Base-by-base conservation (phyloP, 352 stramenopile species). In the Phytophthora citrophthora region DNA sequence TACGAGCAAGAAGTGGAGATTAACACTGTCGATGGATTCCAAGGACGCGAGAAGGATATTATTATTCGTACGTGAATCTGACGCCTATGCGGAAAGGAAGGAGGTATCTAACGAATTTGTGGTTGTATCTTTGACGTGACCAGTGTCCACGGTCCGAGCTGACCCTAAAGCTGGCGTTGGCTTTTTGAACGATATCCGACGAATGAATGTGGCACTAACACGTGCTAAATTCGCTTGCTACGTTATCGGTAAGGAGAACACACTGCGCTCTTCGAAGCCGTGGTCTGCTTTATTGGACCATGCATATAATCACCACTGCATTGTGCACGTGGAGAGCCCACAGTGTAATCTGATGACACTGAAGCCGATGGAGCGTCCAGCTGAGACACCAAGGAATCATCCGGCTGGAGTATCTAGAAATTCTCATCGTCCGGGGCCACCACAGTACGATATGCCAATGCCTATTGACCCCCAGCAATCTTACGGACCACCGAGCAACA, bases 21-120 rank as follows among this genome's bases (percentile, higher is more conserved):
- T 72, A 97, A 96, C 60, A 97, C 90, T 3, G 91, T 97, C 34
- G 92, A 98, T 40, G 93, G 91, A 4, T 97, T 97, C 50, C 92
- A 98, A 68, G 92, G 90, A n/a, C 80, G 89, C 36, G 89, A 96
- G 40, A 96, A 97, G 67, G 89, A 97, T 55, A 94, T 97, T 61
- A 96, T 97, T 67, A 96, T 97, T 53, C 58, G 88, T 95, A 83
- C 39, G 82, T 90, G 18, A 38, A 15, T 39, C 49, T 4, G 27
- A 26, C 7, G n/a, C 13, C 27, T 44, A 9, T 52, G 18, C 40
- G 4, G 27, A 32, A 20, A n/a, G 15, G 38, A 27, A 47, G 39
- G 43, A 39, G 12, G 5, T 61, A 31, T 50, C 31, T 70, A 64
- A 70, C 52, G 18, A 64, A 64, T 20, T 26, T 64, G 43, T 66